Percentiles rank a stretch among this genome's conserved stretches.
These are phyloP conservation scores for Colletotrichum costaricense DNA, from an alignment of 2,329 filamentous ascomycete species.

Conservation along the genomic window DNA sequence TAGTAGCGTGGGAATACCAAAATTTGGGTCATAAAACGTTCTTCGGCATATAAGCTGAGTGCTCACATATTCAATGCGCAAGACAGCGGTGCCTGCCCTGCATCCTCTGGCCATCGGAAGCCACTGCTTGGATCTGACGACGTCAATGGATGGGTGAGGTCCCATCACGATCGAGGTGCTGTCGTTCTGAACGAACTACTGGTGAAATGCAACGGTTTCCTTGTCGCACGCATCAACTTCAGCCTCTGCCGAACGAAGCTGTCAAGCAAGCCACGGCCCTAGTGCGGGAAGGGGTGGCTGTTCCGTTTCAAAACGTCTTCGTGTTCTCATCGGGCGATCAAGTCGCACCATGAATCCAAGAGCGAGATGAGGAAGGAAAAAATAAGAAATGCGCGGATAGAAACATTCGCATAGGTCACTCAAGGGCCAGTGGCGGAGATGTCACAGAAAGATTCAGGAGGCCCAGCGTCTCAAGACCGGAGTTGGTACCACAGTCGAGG, in stretches of 20 bases:
- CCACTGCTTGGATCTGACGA: conserved; percentile 6
- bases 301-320: conserved; percentile 17
- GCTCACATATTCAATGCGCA: neutral
- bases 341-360: neutral
- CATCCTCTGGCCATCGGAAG: conserved; percentile 9
- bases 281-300: conserved; percentile 2
- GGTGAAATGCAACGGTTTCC: neutral
- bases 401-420: neutral
- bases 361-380: no score
- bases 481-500: neutral
- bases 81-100: neutral
- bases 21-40: conserved; percentile 26
- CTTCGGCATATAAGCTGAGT: conserved; percentile 18
- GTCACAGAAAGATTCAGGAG: neutral
- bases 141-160: neutral
- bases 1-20: neutral
- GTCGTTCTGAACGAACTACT: neutral
- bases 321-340: conserved; percentile 14
- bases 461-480: neutral
- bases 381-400: neutral
- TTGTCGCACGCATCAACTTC: neutral
- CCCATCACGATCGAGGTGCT: conserved; percentile 13
- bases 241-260: neutral
- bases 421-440: neutral
- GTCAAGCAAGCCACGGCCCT: neutral